phyloP scores from a whole-genome alignment of 768 basidiomycete species.

The Trametes gibbosa region DNA sequence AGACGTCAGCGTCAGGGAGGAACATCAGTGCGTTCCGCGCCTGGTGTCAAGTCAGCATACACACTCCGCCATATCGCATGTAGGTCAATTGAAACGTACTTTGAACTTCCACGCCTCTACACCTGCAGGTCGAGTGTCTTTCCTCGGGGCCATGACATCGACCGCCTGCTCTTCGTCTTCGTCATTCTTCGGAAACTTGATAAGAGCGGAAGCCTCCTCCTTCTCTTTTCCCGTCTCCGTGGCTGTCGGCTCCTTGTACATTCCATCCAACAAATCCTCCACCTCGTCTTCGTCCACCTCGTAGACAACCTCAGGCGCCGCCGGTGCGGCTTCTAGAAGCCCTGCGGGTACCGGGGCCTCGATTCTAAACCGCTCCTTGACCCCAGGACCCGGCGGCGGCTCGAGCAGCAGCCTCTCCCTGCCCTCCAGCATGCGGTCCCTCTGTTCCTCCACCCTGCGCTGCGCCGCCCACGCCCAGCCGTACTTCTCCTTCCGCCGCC shows the following conservation, averaged over 20 bases:
- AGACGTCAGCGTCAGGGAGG: constrained; percentile 83
- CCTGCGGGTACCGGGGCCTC: constrained; percentile 57
- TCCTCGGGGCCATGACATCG: constrained; percentile 81
- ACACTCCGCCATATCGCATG: background rate
- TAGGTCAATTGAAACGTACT: constrained; percentile 36
- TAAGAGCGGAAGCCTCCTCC: constrained; percentile 13
- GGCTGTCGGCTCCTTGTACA: background rate
- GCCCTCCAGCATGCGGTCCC: constrained; percentile 60
- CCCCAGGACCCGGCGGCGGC: constrained; percentile 56
- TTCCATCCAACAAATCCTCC: constrained; percentile 18
- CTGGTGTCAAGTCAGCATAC: constrained; percentile 39
- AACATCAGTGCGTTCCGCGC: constrained; percentile 96
- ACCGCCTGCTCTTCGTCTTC: constrained; percentile 30
- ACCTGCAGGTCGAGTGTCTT: constrained; percentile 66
- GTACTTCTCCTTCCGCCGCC: constrained; percentile 73
- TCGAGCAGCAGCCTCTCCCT: constrained; percentile 74
- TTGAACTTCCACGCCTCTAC: constrained; percentile 86
- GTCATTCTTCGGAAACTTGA: constrained; percentile 21
- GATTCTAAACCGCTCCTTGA: constrained; percentile 64
- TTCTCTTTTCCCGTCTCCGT: constrained; percentile 17
- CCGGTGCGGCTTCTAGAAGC: constrained; percentile 42
- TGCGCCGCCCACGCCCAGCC: constrained; percentile 97
- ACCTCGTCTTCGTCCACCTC: constrained; percentile 31
- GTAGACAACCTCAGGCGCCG: constrained; percentile 29
- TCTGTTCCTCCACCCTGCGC: constrained; percentile 67